Evolutionary conservation across 768 basidiomycete genomes (phyloP), one percentile per base, ranked within the genome.

Genomic region (Boletus sp.): DNA sequence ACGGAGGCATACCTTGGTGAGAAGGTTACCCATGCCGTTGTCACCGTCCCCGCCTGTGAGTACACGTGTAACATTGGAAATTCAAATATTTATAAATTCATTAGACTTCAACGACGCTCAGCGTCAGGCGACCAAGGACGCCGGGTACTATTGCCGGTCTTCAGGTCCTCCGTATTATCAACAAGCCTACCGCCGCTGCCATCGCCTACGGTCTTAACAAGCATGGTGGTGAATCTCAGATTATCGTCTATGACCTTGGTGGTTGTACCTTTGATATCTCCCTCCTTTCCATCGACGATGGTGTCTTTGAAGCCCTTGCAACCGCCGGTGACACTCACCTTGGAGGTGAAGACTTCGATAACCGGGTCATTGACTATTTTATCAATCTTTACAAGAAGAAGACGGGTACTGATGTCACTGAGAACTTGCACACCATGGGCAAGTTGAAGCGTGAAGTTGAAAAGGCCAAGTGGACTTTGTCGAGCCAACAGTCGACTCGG

Each of bases 221-320:
- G 83, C 92, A 92, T 77, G 86, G 83, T 45, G 90, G 90, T 48
- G 95, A 97, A 78, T 88, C 90, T 50, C 92, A 94, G 70, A 94
- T 98, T 72, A 92, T 97, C 65, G 94, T 98, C 70, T 98, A 97
- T 77, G 95, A 98, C 79, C 89, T 98, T 58, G 95, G 95, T 73
- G 95, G 95, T 76, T 95, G 95, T 76, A 98, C 95, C 49, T 98
- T 98, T 77, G 95, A 98, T 83, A 94, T 98, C 30, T 98, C 94
- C 49, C 90, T 98, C 60, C 84, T 98, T 33, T 90, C 90, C 54
- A 94, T 95, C 74, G 92, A 94, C 71, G 92, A 94, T 62, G 93
- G 93, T 74, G 92, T 92, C 69, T 92, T 92, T 66, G 90, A 92
- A 73, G 90, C 92, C 45, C 76, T 94, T 64, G 90, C 93, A 52